Evolutionary conservation across 352 stramenopile genomes (phyloP), one percentile per base, ranked within the genome.

Genomic region (Pelagophyceae sp.): DNA sequence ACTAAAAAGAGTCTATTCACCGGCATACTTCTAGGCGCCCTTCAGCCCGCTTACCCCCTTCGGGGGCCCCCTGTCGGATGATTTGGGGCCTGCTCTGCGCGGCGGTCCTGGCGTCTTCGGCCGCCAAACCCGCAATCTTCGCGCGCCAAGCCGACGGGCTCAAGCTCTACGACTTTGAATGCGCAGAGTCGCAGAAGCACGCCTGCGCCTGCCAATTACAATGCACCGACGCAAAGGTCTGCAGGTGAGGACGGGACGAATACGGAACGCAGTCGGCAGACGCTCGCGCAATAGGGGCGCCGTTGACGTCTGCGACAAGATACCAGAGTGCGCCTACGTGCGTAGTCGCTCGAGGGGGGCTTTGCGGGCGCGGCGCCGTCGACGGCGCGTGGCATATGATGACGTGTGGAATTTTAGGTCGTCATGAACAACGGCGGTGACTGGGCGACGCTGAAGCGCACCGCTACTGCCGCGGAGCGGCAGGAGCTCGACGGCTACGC

Each of bases 401-500:
- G n/a, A n/a, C n/a, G n/a, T n/a, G n/a, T n/a, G n/a, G n/a, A n/a
- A n/a, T n/a, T n/a, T n/a, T 23, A 76, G 27, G 38, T 77, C 31
- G 70, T 60, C 3, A 61, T 50, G 37, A 75, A 75, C 32, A 0
- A 25, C 31, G 20, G 15, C 40, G 76, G 65, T 33, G 38, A 74
- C 6, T 80, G 76, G 76, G 76, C 60, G 23, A 80, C 76, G 15
- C 76, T 80, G 40, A 80, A 80, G 70, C 64, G 76, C 38, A 40
- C 2, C 31, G n/a, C 76, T 40, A 77, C 32, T 2, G 15, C 35
- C 25, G 69, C 38, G 3, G 65, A 80, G 45, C 32, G 58, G 38
- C 45, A 45, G 35, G 38, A 71, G 29, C 31, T 80, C 51, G 33
- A 76, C 61, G 60, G 37, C 27, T 80, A 69, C 69, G 0, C 33